Evolutionary conservation across 1,284 basidiomycete genomes (phyloP).

Genomic region (Schizopora paradoxa): DNA sequence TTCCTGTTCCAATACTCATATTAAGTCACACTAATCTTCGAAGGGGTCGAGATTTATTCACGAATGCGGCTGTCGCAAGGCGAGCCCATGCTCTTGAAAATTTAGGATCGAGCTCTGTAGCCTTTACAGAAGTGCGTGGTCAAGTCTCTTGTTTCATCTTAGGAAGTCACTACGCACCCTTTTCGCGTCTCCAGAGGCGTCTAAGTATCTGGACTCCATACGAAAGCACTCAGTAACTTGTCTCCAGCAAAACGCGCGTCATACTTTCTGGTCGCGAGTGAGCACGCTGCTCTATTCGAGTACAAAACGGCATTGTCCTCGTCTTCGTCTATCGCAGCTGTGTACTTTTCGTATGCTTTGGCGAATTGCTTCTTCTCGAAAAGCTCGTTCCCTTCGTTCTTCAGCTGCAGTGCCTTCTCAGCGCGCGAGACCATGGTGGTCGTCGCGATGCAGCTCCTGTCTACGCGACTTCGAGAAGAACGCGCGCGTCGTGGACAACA

Average conservation of each 20-base stretch:
- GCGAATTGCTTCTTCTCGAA: slow-evolving; percentile 30
- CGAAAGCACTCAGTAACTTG: neutral
- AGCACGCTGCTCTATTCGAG: slow-evolving; percentile 34
- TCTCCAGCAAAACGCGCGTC: neutral
- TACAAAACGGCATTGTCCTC: slow-evolving; percentile 31
- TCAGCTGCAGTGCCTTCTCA: slow-evolving; percentile 22
- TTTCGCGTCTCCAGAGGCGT: slow-evolving; percentile 9
- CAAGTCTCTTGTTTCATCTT: neutral
- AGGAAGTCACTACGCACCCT: neutral
- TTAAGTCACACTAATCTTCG: neutral
- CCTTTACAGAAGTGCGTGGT: neutral
- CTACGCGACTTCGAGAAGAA: too few relatives aligned
- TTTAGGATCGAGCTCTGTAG: slow-evolving; percentile 6
- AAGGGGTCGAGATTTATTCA: neutral
- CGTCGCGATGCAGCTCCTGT: too few relatives aligned
- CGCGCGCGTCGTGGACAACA: too few relatives aligned
- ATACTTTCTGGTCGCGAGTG: slow-evolving; percentile 14
- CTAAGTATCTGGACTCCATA: slow-evolving; percentile 5
- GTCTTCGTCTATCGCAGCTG: slow-evolving; percentile 29
- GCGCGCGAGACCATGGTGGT: too few relatives aligned
- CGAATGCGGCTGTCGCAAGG: slow-evolving; percentile 5
- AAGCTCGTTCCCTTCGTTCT: slow-evolving; percentile 33
- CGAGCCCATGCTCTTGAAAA: slow-evolving; percentile 8
- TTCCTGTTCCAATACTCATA: neutral
- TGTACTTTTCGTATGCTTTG: slow-evolving; percentile 30